phyloP scores from a whole-genome alignment of 139 green algal genomes.

The Tetradesmus lagerheimii region DNA sequence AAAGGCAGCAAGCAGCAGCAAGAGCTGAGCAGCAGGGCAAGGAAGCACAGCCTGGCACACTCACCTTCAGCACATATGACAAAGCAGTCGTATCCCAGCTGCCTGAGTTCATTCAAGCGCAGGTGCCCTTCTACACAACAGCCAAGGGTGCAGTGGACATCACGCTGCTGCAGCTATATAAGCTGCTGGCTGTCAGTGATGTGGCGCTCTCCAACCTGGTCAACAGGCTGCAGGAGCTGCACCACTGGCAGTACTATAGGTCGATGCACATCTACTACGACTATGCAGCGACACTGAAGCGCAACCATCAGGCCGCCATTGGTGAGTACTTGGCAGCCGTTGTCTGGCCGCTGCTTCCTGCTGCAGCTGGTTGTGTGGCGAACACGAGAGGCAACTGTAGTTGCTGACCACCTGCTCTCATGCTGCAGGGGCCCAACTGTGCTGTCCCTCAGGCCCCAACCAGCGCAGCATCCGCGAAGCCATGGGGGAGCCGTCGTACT shows the following conservation, averaged over 20 bases:
- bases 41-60: not conserved
- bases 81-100: not conserved
- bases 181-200: conserved; percentile 16
- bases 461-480: too few species aligned
- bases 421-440: too few species aligned
- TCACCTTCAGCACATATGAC: conserved; percentile 25
- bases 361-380: not conserved
- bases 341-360: too few species aligned
- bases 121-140: conserved; percentile 33
- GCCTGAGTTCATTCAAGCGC: conserved; percentile 7
- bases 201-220: not conserved
- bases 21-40: not conserved
- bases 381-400: not conserved
- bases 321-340: conserved; percentile 14
- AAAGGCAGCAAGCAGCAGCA: not conserved
- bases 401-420: not conserved
- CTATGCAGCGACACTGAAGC: conserved; percentile 8
- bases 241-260: conserved; percentile 24
- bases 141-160: conserved; percentile 25
- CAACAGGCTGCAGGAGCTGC: conserved; percentile 15
- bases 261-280: conserved; percentile 12
- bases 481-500: not conserved
- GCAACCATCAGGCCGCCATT: not conserved
- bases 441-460: too few species aligned
- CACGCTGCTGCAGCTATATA: conserved; percentile 5